phyloP scores from a whole-genome alignment of 768 basidiomycete genomes.

The Leccinellum rugosiceps region DNA sequence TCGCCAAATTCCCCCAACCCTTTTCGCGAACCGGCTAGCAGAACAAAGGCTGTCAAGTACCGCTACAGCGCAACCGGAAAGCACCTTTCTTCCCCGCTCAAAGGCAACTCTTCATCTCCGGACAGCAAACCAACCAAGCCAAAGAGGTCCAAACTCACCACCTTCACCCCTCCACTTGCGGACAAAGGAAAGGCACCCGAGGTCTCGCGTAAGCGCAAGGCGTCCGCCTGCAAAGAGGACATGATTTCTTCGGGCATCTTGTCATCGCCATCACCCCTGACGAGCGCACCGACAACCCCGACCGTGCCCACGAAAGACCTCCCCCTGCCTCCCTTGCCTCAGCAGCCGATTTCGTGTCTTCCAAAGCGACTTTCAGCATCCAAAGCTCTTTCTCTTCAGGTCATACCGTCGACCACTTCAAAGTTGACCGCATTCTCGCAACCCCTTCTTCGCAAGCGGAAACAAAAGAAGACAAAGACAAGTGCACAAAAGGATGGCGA shows the following conservation, averaged over 20 bases:
- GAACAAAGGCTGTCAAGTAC: slow-evolving; percentile 29
- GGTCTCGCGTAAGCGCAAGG: slow-evolving; percentile 30
- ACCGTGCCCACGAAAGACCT: slow-evolving; percentile 13
- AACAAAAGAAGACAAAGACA: slow-evolving; percentile 14
- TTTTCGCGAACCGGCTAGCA: slow-evolving; percentile 24
- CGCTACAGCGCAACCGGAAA: slow-evolving; percentile 33
- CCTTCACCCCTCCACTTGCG: slow-evolving; percentile 13
- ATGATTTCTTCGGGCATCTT: slow-evolving; percentile 4
- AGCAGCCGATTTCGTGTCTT: not conserved
- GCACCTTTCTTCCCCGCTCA: slow-evolving; percentile 33
- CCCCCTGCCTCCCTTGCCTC: slow-evolving; percentile 12
- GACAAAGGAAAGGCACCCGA: slow-evolving; percentile 6
- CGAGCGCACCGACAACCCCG: slow-evolving; percentile 22
- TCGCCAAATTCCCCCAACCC: slow-evolving; percentile 15
- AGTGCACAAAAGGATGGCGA: not conserved
- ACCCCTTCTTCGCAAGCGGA: slow-evolving; percentile 20
- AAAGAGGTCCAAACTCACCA: slow-evolving; percentile 1
- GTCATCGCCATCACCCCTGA: slow-evolving; percentile 25
- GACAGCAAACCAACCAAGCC: slow-evolving; percentile 17
- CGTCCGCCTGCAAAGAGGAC: slow-evolving; percentile 9
- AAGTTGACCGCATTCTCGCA: slow-evolving; percentile 15
- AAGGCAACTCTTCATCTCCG: slow-evolving; percentile 31
- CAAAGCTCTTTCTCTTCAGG: slow-evolving; percentile 12
- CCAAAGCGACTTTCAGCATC: slow-evolving; percentile 9
- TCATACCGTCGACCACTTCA: slow-evolving; percentile 7